Conservation (phyloP, 2,329 filamentous ascomycete species). For the Paecilomyces fulvus region DNA sequence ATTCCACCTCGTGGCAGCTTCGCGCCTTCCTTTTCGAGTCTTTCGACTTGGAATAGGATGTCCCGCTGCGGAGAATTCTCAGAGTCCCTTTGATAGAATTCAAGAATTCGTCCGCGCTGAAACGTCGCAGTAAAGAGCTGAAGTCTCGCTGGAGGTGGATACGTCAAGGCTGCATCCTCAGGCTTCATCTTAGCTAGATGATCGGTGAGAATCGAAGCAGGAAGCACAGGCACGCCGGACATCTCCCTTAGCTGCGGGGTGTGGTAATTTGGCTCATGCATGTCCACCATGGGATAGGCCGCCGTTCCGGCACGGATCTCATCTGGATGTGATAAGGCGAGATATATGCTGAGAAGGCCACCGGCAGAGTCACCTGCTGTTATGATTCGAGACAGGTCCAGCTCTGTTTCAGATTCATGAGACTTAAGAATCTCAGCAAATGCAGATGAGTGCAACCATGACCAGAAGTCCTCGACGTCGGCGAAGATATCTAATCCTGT, state of each 20-base stretch:
- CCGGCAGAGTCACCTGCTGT: conserved; percentile 23
- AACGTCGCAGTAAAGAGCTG: conserved; percentile 12
- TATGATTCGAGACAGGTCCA: conserved; percentile 19
- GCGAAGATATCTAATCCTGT: conserved; percentile 36
- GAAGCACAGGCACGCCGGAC: conserved; percentile 8
- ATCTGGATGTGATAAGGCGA: conserved; percentile 17
- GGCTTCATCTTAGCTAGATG: conserved; percentile 3
- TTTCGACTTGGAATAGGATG: conserved; percentile 18
- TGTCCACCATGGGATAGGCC: conserved; percentile 25
- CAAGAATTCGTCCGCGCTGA: conserved; percentile 8
- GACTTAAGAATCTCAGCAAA: conserved; percentile 7
- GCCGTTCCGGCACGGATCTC: conserved; percentile 22
- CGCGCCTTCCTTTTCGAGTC: conserved; percentile 17
- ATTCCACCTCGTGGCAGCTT: conserved; percentile 21
- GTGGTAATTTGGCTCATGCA: conserved; percentile 11
- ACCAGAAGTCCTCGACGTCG: conserved; percentile 40
- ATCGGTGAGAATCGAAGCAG: conserved; percentile 8
- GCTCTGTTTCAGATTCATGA: conserved; percentile 7
- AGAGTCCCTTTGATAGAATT: conserved; percentile 13
- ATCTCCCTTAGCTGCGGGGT: conserved; percentile 5
- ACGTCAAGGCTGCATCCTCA: conserved; percentile 10
- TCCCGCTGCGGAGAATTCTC: conserved; percentile 7
- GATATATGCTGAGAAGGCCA: conserved; percentile 19
- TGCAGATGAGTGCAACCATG: conserved; percentile 26
- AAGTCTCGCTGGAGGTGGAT: conserved; percentile 4